These are phyloP conservation scores for Fabrea salina DNA, from an alignment of 169 alveolate species.

Conservation along the genomic window DNA sequence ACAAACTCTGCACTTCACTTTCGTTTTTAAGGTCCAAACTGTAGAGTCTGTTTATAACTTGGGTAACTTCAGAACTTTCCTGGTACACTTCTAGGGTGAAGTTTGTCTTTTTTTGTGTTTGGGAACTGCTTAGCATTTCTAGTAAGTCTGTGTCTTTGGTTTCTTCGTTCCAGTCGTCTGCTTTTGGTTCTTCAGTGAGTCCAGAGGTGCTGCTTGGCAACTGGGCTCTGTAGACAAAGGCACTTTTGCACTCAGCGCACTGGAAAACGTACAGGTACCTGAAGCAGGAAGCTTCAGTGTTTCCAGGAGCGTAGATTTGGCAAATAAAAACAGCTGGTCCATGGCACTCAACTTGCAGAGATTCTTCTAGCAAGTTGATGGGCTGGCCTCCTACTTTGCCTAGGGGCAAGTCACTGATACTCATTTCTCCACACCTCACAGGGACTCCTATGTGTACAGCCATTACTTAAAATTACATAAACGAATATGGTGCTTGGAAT, in stretches of 20 bases:
- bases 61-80: not conserved
- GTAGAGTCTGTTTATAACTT: slow-evolving; percentile 2
- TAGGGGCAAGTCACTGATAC: not conserved
- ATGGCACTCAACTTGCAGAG: not conserved
- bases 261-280: slow-evolving; percentile 20
- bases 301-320: slow-evolving; percentile 24
- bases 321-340: not conserved
- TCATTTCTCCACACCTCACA: not conserved
- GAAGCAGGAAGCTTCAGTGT: not conserved
- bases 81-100: not conserved
- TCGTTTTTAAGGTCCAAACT: not conserved
- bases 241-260: not conserved
- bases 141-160: not conserved
- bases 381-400: slow-evolving; percentile 23
- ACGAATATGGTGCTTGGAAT: no score
- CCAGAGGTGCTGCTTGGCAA: not conserved
- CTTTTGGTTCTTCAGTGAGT: not conserved
- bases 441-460: slow-evolving; percentile 17
- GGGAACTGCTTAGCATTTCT: not conserved
- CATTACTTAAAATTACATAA: no score
- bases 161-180: not conserved
- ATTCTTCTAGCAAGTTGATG: not conserved
- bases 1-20: not conserved
- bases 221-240: not conserved
- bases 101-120: not conserved